Conservation (phyloP, 441 rosid species). For the Euphorbia corollata region DNA sequence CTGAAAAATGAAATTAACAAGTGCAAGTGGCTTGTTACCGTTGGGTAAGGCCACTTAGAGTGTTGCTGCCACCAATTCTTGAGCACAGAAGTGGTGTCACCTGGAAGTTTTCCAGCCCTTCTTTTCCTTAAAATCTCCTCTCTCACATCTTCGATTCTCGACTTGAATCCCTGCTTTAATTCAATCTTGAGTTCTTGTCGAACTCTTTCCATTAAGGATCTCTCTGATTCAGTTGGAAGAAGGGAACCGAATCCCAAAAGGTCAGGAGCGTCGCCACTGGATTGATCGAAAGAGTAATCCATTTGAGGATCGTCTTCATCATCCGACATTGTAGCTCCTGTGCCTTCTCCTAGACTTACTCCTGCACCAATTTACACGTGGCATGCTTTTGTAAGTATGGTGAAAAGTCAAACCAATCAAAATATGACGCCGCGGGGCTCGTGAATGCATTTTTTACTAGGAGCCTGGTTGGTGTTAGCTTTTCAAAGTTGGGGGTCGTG, state of each 20-base stretch:
- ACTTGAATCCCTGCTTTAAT: constrained; percentile 86
- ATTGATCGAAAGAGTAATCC: constrained; percentile 70
- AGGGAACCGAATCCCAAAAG: constrained; percentile 87
- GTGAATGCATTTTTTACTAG: no score
- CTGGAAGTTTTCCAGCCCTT: constrained; percentile 93
- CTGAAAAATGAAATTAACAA: no score
- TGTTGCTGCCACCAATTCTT: constrained; percentile 97
- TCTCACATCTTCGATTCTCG: constrained; percentile 89
- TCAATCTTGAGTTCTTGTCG: constrained; percentile 88
- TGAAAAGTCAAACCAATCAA: no score
- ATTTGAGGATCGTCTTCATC: constrained; percentile 82
- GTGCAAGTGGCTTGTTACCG: constrained; percentile 34
- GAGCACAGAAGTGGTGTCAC: constrained; percentile 93
- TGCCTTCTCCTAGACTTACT: constrained; percentile 66
- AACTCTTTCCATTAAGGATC: constrained; percentile 95
- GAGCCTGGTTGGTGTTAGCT: no score
- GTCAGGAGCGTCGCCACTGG: constrained; percentile 56
- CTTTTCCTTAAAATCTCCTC: constrained; percentile 91
- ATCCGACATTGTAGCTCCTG: constrained; percentile 90
- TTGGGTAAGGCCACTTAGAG: constrained; percentile 96
- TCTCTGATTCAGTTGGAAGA: constrained; percentile 88
- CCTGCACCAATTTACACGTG: constrained; percentile 33
- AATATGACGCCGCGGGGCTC: no score
- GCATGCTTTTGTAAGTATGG: no score
- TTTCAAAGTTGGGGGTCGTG: no score